Evolutionary conservation across 2,329 filamentous ascomycete genomes (phyloP).

Genomic region (Aspergillus glaucus): DNA sequence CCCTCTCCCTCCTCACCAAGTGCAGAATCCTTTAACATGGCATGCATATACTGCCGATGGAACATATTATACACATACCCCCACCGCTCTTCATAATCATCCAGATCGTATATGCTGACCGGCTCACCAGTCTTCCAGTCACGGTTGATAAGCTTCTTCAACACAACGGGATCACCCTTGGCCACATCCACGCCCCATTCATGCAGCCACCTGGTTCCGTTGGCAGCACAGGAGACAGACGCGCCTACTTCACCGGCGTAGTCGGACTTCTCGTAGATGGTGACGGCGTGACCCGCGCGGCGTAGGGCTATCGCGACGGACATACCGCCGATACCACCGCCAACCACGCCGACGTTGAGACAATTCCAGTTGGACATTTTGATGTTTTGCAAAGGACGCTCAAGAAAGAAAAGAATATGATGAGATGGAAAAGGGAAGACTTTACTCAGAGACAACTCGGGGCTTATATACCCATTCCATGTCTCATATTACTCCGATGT

Average conservation of each 20-base stretch:
- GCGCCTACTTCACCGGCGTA: slow-evolving; percentile 64
- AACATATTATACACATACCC: slow-evolving; percentile 65
- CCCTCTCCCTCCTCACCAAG: slow-evolving; percentile 49
- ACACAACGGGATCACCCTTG: slow-evolving; percentile 59
- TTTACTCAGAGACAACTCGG: too few species aligned
- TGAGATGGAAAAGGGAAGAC: too few species aligned
- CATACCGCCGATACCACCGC: slow-evolving; percentile 51
- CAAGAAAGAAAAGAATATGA: not conserved
- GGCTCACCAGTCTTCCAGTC: slow-evolving; percentile 66
- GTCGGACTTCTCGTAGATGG: slow-evolving; percentile 61
- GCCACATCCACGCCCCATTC: slow-evolving; percentile 61
- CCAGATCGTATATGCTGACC: slow-evolving; percentile 57
- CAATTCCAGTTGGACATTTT: slow-evolving; percentile 35
- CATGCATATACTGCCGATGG: slow-evolving; percentile 62
- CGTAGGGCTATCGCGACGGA: slow-evolving; percentile 47
- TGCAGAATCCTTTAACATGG: slow-evolving; percentile 58
- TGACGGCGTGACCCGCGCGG: slow-evolving; percentile 50
- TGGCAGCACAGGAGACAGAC: slow-evolving; percentile 62
- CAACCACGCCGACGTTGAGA: slow-evolving; percentile 44
- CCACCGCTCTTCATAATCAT: slow-evolving; percentile 60
- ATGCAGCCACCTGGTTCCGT: slow-evolving; percentile 63
- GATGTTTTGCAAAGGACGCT: slow-evolving; percentile 4
- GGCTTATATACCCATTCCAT: too few species aligned
- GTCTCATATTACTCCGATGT: slow-evolving; percentile 11
- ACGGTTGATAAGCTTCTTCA: slow-evolving; percentile 61